Evolutionary conservation across 495 filamentous ascomycete species (phyloP).

Genomic region (Cenococcum geophilum): DNA sequence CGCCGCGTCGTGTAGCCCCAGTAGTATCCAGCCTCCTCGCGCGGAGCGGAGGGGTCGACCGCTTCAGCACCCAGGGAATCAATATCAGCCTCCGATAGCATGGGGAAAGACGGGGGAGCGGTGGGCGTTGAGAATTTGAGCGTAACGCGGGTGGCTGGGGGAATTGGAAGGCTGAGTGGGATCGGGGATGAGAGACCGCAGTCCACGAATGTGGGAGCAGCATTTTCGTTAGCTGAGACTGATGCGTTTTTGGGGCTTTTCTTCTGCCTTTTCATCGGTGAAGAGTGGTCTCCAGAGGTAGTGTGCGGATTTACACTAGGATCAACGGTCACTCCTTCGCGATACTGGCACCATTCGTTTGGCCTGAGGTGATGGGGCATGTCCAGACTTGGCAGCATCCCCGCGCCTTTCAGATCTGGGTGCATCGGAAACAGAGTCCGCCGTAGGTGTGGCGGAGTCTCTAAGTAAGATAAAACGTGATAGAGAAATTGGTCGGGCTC

Average conservation of each 20-base stretch:
- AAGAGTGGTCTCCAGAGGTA: not conserved
- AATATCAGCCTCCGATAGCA: slow-evolving; percentile 10
- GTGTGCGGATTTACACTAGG: not conserved
- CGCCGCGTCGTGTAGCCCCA: slow-evolving; percentile 66
- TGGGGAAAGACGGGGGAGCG: slow-evolving; percentile 18
- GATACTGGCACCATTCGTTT: slow-evolving; percentile 62
- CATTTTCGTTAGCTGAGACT: no score
- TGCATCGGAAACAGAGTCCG: slow-evolving; percentile 63
- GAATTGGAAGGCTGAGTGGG: slow-evolving; percentile 43
- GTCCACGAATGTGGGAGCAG: slow-evolving; percentile 49
- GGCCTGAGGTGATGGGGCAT: slow-evolving; percentile 68
- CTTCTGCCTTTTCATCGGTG: slow-evolving; percentile 34
- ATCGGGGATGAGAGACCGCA: slow-evolving; percentile 50
- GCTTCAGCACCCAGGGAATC: slow-evolving; percentile 42
- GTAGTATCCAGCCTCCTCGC: slow-evolving; percentile 65
- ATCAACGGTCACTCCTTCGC: slow-evolving; percentile 59
- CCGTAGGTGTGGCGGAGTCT: slow-evolving; percentile 69
- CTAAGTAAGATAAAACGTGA: slow-evolving; percentile 67
- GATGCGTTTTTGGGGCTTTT: slow-evolving; percentile 1
- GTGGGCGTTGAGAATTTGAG: slow-evolving; percentile 48
- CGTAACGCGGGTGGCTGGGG: slow-evolving; percentile 58
- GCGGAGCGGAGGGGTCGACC: slow-evolving; percentile 54
- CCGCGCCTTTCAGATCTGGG: slow-evolving; percentile 59
- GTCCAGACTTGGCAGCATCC: slow-evolving; percentile 61
- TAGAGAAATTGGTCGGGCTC: slow-evolving; percentile 65